Percentiles rank a stretch among this genome's conserved stretches.
Evolutionary conservation across 768 basidiomycete genomes (phyloP).

Genomic region (Russula sp.): DNA sequence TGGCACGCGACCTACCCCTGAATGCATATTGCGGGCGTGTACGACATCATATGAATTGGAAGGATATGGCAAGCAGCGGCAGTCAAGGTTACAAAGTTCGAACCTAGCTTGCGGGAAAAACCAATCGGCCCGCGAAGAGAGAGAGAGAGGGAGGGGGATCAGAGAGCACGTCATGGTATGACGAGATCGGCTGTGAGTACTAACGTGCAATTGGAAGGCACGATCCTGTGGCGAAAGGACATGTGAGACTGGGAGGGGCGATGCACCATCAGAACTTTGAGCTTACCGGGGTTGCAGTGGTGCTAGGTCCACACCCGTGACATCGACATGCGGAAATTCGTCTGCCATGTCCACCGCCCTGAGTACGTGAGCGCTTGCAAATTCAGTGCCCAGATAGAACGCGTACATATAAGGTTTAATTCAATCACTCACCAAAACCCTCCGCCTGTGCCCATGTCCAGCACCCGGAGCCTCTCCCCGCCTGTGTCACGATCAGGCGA

Average conservation of each 20-base stretch:
- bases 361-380: not conserved
- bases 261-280: not conserved
- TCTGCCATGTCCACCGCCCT: conserved; percentile 73
- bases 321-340: conserved; percentile 58
- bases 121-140: not conserved
- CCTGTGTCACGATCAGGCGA: conserved; percentile 29
- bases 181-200: conserved; percentile 26
- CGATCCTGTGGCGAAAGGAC: conserved; percentile 35
- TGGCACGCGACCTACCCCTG: conserved; percentile 42
- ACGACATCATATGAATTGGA: conserved; percentile 58
- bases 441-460: conserved; percentile 64
- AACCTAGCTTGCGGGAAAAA: conserved; percentile 36
- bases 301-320: conserved; percentile 64
- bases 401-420: conserved; percentile 2
- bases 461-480: conserved; percentile 33
- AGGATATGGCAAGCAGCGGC: conserved; percentile 53
- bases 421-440: conserved; percentile 47
- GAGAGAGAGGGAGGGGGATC: not conserved
- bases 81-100: conserved; percentile 63
- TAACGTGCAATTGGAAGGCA: conserved; percentile 69
- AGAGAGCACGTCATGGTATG: not conserved
- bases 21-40: conserved; percentile 62
- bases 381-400: not conserved
- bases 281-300: conserved; percentile 63
- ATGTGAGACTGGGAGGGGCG: not conserved